Conservation (phyloP, 768 basidiomycete species). For the Tylopilus plumbeoviolaceoides region DNA sequence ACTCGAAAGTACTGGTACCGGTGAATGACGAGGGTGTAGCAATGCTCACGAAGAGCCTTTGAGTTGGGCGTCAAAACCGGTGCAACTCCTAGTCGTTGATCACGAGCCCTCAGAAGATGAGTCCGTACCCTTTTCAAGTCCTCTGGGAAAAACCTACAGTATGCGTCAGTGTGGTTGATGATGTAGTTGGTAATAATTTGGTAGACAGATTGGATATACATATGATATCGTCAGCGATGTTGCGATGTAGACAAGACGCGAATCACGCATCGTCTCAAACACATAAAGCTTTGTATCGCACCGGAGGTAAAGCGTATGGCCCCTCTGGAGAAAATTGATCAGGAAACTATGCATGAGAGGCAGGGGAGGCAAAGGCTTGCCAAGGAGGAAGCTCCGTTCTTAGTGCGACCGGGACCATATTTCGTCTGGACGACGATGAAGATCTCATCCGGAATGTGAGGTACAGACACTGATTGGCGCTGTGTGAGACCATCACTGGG, state of each 20-base stretch:
- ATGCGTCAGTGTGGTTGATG: not conserved
- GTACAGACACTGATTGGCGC: not conserved
- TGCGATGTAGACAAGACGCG: not conserved
- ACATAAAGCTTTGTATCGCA: conserved; percentile 63
- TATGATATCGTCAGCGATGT: not conserved
- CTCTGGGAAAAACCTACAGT: conserved; percentile 40
- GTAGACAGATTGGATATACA: too few relatives aligned
- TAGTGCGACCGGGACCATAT: conserved; percentile 53
- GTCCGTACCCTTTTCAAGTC: conserved; percentile 63
- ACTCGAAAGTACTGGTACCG: conserved; percentile 36
- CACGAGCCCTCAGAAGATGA: conserved; percentile 71
- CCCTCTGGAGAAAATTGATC: conserved; percentile 44
- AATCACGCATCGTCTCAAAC: conserved; percentile 52
- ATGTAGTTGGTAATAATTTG: conserved; percentile 66
- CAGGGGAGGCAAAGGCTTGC: conserved; percentile 28
- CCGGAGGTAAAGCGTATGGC: conserved; percentile 65
- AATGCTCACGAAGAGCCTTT: conserved; percentile 62
- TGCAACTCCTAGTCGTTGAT: too few relatives aligned
- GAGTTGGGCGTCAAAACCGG: not conserved
- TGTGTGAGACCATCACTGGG: not conserved
- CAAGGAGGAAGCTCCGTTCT: conserved; percentile 61
- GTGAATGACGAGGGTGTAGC: conserved; percentile 45
- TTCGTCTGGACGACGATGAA: conserved; percentile 41
- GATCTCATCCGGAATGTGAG: conserved; percentile 9
- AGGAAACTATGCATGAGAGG: not conserved